These are phyloP conservation scores for Clarireedia homoeocarpa DNA, from an alignment of 2,329 filamentous ascomycete species.

Conservation along the genomic window DNA sequence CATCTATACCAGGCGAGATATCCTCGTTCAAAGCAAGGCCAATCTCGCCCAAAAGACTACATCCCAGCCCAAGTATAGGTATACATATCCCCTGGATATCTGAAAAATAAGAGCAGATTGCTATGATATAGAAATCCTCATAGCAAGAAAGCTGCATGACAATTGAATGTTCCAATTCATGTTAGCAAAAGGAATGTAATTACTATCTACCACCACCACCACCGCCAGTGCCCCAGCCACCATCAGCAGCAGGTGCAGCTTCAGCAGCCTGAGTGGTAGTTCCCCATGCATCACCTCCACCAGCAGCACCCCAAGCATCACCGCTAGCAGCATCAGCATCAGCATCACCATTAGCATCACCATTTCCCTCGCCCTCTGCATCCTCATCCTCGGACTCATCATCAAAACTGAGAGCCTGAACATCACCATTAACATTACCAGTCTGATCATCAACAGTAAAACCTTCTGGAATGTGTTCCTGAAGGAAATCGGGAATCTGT, in stretches of 20 bases:
- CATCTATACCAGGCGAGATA: not conserved
- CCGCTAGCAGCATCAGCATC: not conserved
- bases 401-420: constrained; percentile 34
- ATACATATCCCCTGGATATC: not conserved
- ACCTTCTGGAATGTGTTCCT: constrained; percentile 53
- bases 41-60: not conserved
- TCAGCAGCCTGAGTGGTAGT: not conserved
- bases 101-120: not conserved
- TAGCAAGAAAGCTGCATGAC: not conserved
- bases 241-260: not conserved
- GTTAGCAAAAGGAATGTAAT: not conserved
- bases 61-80: not conserved
- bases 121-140: not conserved
- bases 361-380: constrained; percentile 33
- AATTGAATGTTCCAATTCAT: not conserved
- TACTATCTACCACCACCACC: not conserved
- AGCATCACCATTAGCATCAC: constrained; percentile 8
- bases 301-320: not conserved
- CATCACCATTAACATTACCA: constrained; percentile 15
- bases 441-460: constrained; percentile 22
- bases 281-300: not conserved
- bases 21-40: not conserved
- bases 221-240: not conserved
- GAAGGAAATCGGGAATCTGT: constrained; percentile 73
- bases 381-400: constrained; percentile 54